Base-by-base conservation (phyloP, 23 red algal species). In the Chondrus crispus region DNA sequence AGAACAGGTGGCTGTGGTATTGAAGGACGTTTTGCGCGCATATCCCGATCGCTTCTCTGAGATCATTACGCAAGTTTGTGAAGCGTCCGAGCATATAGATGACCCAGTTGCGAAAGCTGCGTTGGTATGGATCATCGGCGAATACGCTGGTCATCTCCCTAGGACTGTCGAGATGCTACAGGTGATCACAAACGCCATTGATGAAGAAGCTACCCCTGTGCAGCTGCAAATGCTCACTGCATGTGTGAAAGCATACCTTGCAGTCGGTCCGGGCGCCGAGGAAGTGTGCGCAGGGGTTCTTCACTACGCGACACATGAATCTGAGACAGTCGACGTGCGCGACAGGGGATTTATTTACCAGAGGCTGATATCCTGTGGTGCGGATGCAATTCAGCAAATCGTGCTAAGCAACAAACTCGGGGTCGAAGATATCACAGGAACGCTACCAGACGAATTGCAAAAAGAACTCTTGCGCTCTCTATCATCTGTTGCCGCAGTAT, bases 41-140 rank as follows among this genome's bases (percentile, higher is more conserved):
- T 93, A 98, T 64, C 93, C 93, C 12, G 64, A 79, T 26, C 72
- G 89, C 16, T 95, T 80, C 81, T 63, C 69, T 49, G 47, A 74
- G 5, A 80, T 82, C 3, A 85, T 95, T 6, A 53, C 86, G 48
- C 84, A 85, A 5, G 40, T 98, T 20, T 81, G 78, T 46, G 72
- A 85, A 30, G 49, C 84, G 41, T 51, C 79, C 8, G 93, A 93
- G 43, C 38, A 83, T 11, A 53, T 95, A 42, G 63, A 90, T 12
- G 96, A 98, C 60, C 81, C 88, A 40, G 70, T 36, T 32, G 96
- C 96, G 39, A 88, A 90, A 49, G 76, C 87, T 30, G 85, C 96
- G 1, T 76, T 98, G 55, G 80, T 95, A 29, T 98, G 96, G 96
- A 95, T 98, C 53, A 64, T 98, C 22, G 96, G 96, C 7, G 96